Conservation (phyloP, 805 yeast genomes). For the Cyberlindnera petersonii region DNA sequence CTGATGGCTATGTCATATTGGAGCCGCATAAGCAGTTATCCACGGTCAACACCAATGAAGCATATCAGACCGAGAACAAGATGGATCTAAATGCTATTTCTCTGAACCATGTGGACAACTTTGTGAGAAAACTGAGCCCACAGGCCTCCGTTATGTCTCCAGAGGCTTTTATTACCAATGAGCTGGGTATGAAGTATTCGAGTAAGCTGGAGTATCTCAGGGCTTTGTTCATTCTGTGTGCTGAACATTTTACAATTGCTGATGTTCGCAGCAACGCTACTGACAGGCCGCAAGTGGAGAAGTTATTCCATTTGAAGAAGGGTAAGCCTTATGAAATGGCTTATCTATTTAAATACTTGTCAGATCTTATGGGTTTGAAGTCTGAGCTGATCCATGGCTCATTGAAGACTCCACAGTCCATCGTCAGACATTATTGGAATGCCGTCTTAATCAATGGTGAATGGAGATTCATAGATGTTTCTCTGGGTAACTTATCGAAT, state of each 20-base stretch:
- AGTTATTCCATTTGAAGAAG: conserved; percentile 43
- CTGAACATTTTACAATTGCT: conserved; percentile 52
- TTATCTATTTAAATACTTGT: conserved; percentile 68
- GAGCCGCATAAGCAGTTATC: conserved; percentile 55
- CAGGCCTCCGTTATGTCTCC: conserved; percentile 42
- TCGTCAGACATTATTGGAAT: conserved; percentile 85
- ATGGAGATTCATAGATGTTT: conserved; percentile 76
- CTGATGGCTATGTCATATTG: conserved; percentile 55
- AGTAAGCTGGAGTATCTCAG: conserved; percentile 58
- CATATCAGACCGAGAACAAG: conserved; percentile 27
- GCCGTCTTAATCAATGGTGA: conserved; percentile 70
- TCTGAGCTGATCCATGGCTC: conserved; percentile 80
- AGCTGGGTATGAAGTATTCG: conserved; percentile 48
- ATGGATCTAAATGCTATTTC: conserved; percentile 31
- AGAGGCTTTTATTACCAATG: conserved; percentile 50
- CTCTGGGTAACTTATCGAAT: conserved; percentile 56
- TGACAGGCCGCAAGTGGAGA: conserved; percentile 31
- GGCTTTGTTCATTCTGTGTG: conserved; percentile 59
- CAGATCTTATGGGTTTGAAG: conserved; percentile 64
- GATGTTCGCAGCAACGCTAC: conserved; percentile 15
- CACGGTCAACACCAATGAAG: conserved; percentile 46
- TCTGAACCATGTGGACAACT: conserved; percentile 41
- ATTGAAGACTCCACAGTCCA: conserved; percentile 71
- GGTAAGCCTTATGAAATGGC: conserved; percentile 73
- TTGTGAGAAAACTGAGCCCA: conserved; percentile 33